Percentiles rank a stretch among this genome's conserved stretches.
These are phyloP conservation scores for Gaertneriomyces sp. DNA, from an alignment of 192 early-diverging fungal species.

Conservation along the genomic window DNA sequence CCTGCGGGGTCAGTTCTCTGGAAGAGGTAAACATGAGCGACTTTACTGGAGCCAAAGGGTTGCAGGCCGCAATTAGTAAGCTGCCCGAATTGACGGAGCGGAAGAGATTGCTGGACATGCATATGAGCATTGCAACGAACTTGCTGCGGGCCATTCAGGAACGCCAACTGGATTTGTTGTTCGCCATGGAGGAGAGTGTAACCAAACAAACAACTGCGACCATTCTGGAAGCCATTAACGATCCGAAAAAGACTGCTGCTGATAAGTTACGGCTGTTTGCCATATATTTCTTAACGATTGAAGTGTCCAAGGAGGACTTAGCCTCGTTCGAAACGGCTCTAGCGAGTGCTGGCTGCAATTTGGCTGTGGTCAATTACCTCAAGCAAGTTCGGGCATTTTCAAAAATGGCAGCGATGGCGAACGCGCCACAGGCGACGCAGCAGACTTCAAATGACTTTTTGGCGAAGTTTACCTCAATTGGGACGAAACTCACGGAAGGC, in stretches of 20 bases:
- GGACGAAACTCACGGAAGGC: constrained; percentile 45
- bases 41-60: constrained; percentile 79
- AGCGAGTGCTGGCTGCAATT: constrained; percentile 65
- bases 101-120: constrained; percentile 93
- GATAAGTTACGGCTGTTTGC: constrained; percentile 92
- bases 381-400: constrained; percentile 59
- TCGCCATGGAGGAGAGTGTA: constrained; percentile 90
- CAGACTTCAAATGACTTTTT: constrained; percentile 40
- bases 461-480: constrained; percentile 45
- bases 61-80: constrained; percentile 87
- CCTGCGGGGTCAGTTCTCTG: constrained; percentile 75
- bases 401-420: constrained; percentile 41
- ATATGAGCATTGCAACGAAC: constrained; percentile 95
- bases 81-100: constrained; percentile 92
- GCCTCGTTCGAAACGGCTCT: constrained; percentile 80
- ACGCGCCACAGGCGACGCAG: constrained; percentile 15
- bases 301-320: constrained; percentile 77
- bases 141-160: constrained; percentile 87
- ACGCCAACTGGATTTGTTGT: constrained; percentile 88
- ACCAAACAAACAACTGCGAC: constrained; percentile 71
- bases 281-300: constrained; percentile 76
- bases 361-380: constrained; percentile 76
- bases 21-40: constrained; percentile 77
- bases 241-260: constrained; percentile 71
- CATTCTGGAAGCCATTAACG: constrained; percentile 78